These are phyloP conservation scores for Magnolia changhungtana DNA, from an alignment of 164 flowering plant species.

Conservation along the genomic window DNA sequence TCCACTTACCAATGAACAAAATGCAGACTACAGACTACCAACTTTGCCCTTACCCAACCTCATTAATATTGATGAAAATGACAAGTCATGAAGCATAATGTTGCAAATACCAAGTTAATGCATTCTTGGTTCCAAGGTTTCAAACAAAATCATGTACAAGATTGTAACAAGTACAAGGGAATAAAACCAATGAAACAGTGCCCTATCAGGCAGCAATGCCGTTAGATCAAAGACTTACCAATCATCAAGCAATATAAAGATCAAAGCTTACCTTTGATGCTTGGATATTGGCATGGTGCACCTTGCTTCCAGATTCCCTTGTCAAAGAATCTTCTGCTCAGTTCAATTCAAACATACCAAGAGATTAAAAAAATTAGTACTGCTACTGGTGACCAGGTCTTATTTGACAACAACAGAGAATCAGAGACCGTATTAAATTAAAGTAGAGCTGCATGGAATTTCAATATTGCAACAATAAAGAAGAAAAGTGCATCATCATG, in stretches of 20 bases:
- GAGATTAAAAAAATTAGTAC: not conserved
- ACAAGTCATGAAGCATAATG: no score
- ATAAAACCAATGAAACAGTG: no score
- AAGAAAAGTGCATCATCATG: not conserved
- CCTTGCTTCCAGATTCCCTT: slow-evolving; percentile 91
- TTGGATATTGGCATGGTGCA: slow-evolving; percentile 85
- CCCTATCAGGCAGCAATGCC: no score
- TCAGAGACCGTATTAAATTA: not conserved
- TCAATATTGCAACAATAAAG: not conserved
- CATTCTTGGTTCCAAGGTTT: no score
- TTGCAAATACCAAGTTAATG: no score
- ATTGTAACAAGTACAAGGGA: no score
- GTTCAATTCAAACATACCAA: slow-evolving; percentile 2
- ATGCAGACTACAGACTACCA: no score
- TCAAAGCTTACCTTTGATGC: slow-evolving; percentile 68
- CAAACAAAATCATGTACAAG: no score
- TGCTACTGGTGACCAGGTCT: not conserved
- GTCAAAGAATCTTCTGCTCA: slow-evolving; percentile 78
- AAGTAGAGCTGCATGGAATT: not conserved
- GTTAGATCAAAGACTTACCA: not conserved
- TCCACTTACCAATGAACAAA: no score
- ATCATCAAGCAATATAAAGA: not conserved
- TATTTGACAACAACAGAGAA: not conserved
- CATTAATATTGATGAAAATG: no score
- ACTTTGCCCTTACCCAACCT: no score